phyloP scores from a whole-genome alignment of 305 asterid genomes.

The Galium porrigens region DNA sequence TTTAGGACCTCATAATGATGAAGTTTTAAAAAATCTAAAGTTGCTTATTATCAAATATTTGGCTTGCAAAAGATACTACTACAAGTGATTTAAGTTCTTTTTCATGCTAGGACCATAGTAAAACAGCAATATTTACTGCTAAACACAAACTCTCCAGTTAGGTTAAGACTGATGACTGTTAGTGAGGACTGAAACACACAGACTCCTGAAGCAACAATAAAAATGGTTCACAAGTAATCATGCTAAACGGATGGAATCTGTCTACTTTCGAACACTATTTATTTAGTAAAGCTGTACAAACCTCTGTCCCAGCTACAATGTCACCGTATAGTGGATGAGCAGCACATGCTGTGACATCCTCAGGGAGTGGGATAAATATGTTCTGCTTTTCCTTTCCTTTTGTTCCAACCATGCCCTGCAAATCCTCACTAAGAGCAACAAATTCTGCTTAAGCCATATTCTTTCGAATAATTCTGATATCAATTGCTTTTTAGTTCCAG shows the following conservation, averaged over 20 bases:
- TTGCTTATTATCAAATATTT: not conserved
- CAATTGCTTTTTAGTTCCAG: not conserved
- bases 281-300: constrained; percentile 15
- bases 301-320: constrained; percentile 86
- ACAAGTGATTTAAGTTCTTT: too few relatives aligned
- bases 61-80: not conserved
- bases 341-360: constrained; percentile 56
- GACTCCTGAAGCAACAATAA: not conserved
- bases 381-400: constrained; percentile 33
- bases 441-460: constrained; percentile 18
- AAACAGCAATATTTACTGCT: not conserved
- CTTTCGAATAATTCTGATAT: not conserved
- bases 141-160: not conserved
- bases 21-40: not conserved
- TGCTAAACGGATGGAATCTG: not conserved
- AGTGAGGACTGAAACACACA: not conserved
- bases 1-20: not conserved
- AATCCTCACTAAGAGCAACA: constrained; percentile 41
- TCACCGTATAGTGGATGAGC: constrained; percentile 67
- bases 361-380: constrained; percentile 38
- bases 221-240: not conserved
- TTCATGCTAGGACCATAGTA: too few relatives aligned
- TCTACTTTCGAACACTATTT: not conserved
- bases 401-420: constrained; percentile 21
- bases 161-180: not conserved